These are phyloP conservation scores for Waitea zeae DNA, from an alignment of 1,284 basidiomycete species.

Conservation along the genomic window DNA sequence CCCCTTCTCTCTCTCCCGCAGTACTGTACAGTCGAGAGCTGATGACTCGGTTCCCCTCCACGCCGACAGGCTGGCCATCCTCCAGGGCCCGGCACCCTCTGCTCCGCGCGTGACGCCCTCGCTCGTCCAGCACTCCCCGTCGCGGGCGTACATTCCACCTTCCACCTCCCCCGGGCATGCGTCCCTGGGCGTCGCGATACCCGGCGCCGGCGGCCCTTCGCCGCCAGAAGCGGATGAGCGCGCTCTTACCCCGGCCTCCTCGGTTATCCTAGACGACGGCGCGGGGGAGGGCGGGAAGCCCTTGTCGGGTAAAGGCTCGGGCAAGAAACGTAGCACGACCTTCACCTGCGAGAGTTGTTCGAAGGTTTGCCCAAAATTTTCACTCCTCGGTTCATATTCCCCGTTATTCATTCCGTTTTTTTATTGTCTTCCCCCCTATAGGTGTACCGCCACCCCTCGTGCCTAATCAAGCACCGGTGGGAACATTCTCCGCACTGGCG, in stretches of 20 bases:
- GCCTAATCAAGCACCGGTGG: conserved; percentile 94
- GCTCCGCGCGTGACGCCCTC: background rate
- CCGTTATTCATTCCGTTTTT: background rate
- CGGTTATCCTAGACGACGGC: too few species aligned
- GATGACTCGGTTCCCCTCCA: conserved; percentile 5
- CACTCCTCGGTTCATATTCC: background rate
- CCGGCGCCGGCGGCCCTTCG: background rate
- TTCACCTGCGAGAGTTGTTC: conserved; percentile 88
- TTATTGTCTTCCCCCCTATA: conserved; percentile 18
- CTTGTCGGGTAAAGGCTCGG: conserved; percentile 6
- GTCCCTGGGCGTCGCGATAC: conserved; percentile 16
- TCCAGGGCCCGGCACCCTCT: background rate
- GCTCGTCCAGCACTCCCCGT: background rate
- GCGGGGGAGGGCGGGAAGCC: too few species aligned
- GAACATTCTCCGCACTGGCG: conserved; percentile 97
- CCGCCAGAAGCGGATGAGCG: too few species aligned
- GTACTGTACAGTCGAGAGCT: conserved; percentile 6
- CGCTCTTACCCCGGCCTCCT: too few species aligned
- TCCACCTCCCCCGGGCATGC: conserved; percentile 25
- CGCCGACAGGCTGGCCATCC: background rate
- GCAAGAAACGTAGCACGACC: conserved; percentile 65
- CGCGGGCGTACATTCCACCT: background rate
- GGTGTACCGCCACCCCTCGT: conserved; percentile 90
- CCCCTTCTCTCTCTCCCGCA: conserved; percentile 5
- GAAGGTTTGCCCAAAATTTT: conserved; percentile 34